Evolutionary conservation across 257 asterid species (phyloP), one percentile per base, ranked within the genome.

Genomic region (Cordia subcordata): DNA sequence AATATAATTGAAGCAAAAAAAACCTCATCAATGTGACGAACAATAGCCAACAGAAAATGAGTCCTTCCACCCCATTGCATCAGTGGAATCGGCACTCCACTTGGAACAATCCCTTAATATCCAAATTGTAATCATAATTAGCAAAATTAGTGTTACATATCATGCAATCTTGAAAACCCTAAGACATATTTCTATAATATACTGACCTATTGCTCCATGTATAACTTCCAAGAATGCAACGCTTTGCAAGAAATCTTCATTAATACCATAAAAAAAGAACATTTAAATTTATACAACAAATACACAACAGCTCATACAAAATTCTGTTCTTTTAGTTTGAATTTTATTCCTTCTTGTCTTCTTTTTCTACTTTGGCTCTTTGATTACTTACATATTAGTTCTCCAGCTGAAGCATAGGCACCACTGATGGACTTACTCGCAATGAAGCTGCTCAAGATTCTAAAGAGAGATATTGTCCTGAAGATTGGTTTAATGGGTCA

Each of bases 1-100:
- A 12, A 3, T 37, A n/a, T n/a, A n/a, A n/a, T n/a, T n/a, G n/a
- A n/a, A n/a, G n/a, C n/a, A n/a, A n/a, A 50, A 20, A 59, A 27
- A 58, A 90, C 98, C 99, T 84, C 93, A 0, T 35, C 56, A 64
- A 92, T 75, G 35, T 65, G 65, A 32, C 71, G 72, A 63, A 86
- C 87, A 77, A 88, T 49, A 60, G 96, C 99, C 42, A 86, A 75
- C 77, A 92, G 70, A 68, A 86, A 88, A 77, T 92, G 96, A 66
- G 79, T 81, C 81, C 92, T 81, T 71, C 98, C 99, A 71, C 91
- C 95, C 99, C 99, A 88, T 72, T 92, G 99, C 95, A 88, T 72
- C 79, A 92, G 75, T 60, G 99, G 96, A 67, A 88, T 76, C 66
- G 86, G 27, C 52, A 72, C 63, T 27, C 96, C 99, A 78, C 90